Percentiles rank a stretch among this genome's conserved stretches.
phyloP scores from a whole-genome alignment of 352 stramenopile species.

The Pythium oligandrum region DNA sequence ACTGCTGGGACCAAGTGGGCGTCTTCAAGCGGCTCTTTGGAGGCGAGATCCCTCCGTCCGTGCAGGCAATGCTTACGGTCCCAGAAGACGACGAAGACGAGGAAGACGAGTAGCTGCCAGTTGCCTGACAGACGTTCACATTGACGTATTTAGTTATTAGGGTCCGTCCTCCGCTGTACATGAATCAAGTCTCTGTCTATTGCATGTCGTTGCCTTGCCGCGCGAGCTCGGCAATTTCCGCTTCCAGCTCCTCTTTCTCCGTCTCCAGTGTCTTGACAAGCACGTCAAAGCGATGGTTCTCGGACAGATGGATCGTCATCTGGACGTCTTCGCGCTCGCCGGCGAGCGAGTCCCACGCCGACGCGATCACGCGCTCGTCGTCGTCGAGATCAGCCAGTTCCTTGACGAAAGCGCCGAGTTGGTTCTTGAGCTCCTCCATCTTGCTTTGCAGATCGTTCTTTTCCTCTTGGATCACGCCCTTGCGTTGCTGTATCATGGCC shows the following conservation, averaged over 20 bases:
- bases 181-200: no score
- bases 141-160: no score
- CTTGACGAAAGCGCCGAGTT: constrained; percentile 28
- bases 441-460: constrained; percentile 44
- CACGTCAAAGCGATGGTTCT: constrained; percentile 19
- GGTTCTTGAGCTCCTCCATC: constrained; percentile 52
- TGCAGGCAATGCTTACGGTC: constrained; percentile 56
- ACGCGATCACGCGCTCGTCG: constrained; percentile 21
- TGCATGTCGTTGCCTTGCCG: background rate
- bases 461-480: constrained; percentile 25
- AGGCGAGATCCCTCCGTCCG: constrained; percentile 52
- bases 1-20: constrained; percentile 79
- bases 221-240: constrained; percentile 2
- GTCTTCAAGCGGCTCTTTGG: constrained; percentile 81
- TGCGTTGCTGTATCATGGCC: constrained; percentile 21
- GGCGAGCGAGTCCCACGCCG: constrained; percentile 31
- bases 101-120: background rate
- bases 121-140: no score
- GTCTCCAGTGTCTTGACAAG: constrained; percentile 2
- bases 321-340: constrained; percentile 61
- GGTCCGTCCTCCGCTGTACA: no score
- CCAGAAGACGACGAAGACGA: constrained; percentile 27
- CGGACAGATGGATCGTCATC: constrained; percentile 60
- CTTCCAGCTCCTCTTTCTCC: background rate
- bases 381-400: constrained; percentile 58